Base-by-base conservation (phyloP, 139 green algal genomes). In the Spirogloea muscicola region DNA sequence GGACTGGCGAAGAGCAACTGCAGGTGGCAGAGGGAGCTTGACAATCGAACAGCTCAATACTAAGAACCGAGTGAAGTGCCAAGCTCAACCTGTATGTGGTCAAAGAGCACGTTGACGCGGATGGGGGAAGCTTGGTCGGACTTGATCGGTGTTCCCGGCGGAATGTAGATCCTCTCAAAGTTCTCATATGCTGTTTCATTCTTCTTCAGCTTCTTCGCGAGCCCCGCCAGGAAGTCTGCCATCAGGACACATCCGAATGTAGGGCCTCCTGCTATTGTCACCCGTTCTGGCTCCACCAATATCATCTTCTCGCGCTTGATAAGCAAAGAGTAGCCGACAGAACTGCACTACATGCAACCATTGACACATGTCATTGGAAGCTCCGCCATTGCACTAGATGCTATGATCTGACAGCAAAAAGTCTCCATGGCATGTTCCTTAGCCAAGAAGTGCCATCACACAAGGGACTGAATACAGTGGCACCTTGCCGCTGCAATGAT, bases 51-150 rank as follows among this genome's bases (percentile, higher is more conserved):
- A n/a, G n/a, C n/a, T n/a, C n/a, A n/a, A n/a, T n/a, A n/a, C n/a
- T n/a, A n/a, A n/a, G n/a, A n/a, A n/a, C n/a, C n/a, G n/a, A n/a
- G n/a, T n/a, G n/a, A n/a, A n/a, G n/a, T n/a, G n/a, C n/a, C n/a
- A n/a, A n/a, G n/a, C n/a, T n/a, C n/a, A n/a, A 88, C 87, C 86
- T 91, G 87, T 9, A 93, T 49, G 65, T 91, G 88, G 57, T 89
- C 83, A 73, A 89, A 90, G 36, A 91, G 60, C 3, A 85, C 71
- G 34, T 83, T 86, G 49, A 68, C 83, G 2, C 61, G 52, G n/a
- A 89, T 77, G 2, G 76, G 73, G 59, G 78, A 63, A 21, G 43
- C 41, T 0, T 16, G 4, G 5, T 27, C 31, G 1, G 38, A 41
- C 1, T 40, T 0, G 0, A 65, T 66, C 3, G 87, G 41, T 55